Evolutionary conservation across 441 rosid genomes (phyloP), one percentile per base, ranked within the genome.

Genomic region (Pelargonium australe): DNA sequence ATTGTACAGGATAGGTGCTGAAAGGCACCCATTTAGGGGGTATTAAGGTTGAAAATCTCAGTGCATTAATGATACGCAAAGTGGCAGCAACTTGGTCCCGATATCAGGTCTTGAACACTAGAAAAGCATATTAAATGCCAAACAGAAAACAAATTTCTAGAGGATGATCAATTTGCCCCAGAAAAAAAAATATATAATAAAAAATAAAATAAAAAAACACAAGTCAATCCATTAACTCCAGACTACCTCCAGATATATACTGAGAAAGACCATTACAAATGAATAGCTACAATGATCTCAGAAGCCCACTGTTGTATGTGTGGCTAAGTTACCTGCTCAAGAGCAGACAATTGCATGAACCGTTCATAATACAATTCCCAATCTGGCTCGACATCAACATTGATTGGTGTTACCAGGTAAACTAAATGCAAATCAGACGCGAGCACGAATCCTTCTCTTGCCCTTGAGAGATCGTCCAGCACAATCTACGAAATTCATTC

Each of bases 391-490:
- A 95, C 87, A 70, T 91, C 97, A 76, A 92, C 96, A 74, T 89
- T 95, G 76, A 86, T 90, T 43, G 99, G 99, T 70, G 97, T 95
- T 74, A 87, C 96, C 72, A 90, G 74, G 81, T 87, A 95, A 70
- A 95, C 98, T 73, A 95, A 75, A 83, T 95, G 99, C 83, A 95
- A 81, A 83, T 95, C 99, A 77, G 98, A 87, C 73, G 99, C 96
- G 73, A 95, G 95, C 74, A 95, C 96, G 79, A 95, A 89, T 71
- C 96, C 98, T 84, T 95, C 98, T 79, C 98, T 88, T 73, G 99
- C 98, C 77, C 99, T 85, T 49, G 85, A 84, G 80, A 95, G 98
- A 77, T 95, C 98, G 84, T 95, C 98, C 77, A 95, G 84, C 73
- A 95, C 99, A 77, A 86, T 85, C 99, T 95, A 82, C 57, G 69